Base-by-base conservation (phyloP, 2,329 filamentous ascomycete species). In the Xylariaceae sp. region DNA sequence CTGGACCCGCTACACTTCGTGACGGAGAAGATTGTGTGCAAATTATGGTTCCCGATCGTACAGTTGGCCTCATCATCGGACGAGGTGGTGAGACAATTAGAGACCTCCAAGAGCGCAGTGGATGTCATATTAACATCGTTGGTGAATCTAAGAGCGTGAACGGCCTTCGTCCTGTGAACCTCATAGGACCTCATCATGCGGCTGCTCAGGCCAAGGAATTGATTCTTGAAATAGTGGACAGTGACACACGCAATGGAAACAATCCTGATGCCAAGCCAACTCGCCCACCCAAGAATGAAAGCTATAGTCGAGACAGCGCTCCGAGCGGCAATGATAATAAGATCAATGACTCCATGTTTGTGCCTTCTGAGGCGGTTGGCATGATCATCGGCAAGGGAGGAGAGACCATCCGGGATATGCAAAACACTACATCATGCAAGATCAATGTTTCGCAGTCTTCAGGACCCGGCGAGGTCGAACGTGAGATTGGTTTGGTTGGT, bases 321-420 rank as follows among this genome's bases (percentile, higher is more conserved):
- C 74, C 71, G 53, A 71, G 65, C 39, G 67, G 69, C 30, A 69
- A 67, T 50, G 86, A 88, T 62, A 86, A 88, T 62, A 92, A 91
- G 74, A 80, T 88, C 65, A 91, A 86, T 65, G 89, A 96, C 66
- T 85, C 84, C 41, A 89, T 96, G 59, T 85, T 84, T 62, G 90
- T 96, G 7, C 91, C 91, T 9, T 92, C 90, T 27, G 91, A 96
- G 69, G 88, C 91, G 4, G 91, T 96, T 52, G 91, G 91, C 57
- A 96, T 96, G 91, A 95, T 96, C 61, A 96, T 96, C 58, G 91
- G 91, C 61, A 95, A 95, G 76, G 88, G 89, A 54, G 91, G 91
- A 61, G 91, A 96, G 74, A 95, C 91, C 0, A 96, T 96, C 68
- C 90, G 91, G 61, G 89, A 95, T 63, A 95, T 96, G 86, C 91